phyloP scores from a whole-genome alignment of 257 asterid species.

The Lavandula angustifolia region DNA sequence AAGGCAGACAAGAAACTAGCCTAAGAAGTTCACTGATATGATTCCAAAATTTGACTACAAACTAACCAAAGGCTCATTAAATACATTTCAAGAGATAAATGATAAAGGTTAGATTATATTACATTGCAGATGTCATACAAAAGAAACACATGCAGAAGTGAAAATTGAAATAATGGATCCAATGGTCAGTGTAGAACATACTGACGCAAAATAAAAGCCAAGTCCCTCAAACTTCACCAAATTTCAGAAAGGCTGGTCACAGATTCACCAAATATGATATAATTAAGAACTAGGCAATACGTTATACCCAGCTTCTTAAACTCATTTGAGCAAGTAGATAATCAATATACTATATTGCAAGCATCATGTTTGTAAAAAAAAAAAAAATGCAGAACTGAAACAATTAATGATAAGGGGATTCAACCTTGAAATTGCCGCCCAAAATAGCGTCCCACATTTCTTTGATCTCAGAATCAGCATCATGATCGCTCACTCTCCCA shows the following conservation, averaged over 20 bases:
- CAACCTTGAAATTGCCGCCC: conserved; percentile 53
- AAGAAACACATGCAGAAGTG: neutral
- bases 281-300: conserved; percentile 7
- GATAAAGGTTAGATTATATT: neutral
- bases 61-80: conserved; percentile 8
- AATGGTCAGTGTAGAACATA: neutral
- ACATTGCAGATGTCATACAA: neutral
- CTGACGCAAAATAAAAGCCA: neutral
- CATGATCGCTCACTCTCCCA: conserved; percentile 56
- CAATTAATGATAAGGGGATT: conserved; percentile 30
- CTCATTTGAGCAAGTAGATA: conserved; percentile 13
- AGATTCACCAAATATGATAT: neutral
- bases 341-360: neutral
- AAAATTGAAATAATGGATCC: neutral
- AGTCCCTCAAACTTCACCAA: neutral
- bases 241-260: neutral
- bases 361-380: neutral
- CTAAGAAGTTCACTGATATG: conserved; percentile 14
- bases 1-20: neutral
- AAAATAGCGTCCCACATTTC: conserved; percentile 94
- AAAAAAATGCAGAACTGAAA: conserved; percentile 27
- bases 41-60: conserved; percentile 9
- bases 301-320: conserved; percentile 6
- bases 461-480: conserved; percentile 76
- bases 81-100: neutral